Conservation (phyloP, 2,329 filamentous ascomycete species). For the Pyrenophora tritici-repentis region DNA sequence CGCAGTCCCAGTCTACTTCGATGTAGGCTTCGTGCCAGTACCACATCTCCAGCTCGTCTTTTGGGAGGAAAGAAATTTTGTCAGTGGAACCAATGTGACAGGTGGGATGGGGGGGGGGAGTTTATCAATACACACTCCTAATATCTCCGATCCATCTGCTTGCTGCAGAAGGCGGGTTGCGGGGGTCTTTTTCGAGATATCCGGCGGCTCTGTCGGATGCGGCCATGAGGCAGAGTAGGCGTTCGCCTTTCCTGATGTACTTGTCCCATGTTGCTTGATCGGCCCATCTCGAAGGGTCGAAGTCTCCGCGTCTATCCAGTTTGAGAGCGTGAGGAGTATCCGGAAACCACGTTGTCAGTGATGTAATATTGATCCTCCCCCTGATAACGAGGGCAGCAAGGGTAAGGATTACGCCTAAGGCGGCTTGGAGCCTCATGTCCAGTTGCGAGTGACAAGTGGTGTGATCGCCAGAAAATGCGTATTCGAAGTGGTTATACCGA, state of each 20-base stretch:
- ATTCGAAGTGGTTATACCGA: too few species aligned
- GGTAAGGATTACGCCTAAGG: background rate
- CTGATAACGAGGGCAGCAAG: background rate
- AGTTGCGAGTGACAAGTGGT: too few species aligned
- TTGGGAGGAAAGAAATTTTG: background rate
- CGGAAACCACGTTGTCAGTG: too few species aligned
- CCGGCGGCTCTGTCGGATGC: conserved; percentile 24
- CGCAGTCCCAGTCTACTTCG: conserved; percentile 5
- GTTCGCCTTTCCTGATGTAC: conserved; percentile 16
- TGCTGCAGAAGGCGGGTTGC: conserved; percentile 21
- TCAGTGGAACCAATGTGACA: background rate
- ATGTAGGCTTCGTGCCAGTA: conserved; percentile 13
- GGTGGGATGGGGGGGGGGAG: too few species aligned
- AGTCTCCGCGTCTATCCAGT: background rate
- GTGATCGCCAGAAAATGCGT: too few species aligned
- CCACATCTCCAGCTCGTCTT: conserved; percentile 18
- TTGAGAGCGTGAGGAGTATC: background rate
- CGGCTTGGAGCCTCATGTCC: background rate
- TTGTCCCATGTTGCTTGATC: conserved; percentile 15
- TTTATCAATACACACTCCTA: background rate
- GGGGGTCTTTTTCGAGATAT: conserved; percentile 6
- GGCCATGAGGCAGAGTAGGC: conserved; percentile 21
- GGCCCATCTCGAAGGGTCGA: conserved; percentile 9
- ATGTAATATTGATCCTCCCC: background rate
- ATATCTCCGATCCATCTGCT: conserved; percentile 26